Base-by-base conservation (phyloP, 768 basidiomycete species). In the Mycena amicta region DNA sequence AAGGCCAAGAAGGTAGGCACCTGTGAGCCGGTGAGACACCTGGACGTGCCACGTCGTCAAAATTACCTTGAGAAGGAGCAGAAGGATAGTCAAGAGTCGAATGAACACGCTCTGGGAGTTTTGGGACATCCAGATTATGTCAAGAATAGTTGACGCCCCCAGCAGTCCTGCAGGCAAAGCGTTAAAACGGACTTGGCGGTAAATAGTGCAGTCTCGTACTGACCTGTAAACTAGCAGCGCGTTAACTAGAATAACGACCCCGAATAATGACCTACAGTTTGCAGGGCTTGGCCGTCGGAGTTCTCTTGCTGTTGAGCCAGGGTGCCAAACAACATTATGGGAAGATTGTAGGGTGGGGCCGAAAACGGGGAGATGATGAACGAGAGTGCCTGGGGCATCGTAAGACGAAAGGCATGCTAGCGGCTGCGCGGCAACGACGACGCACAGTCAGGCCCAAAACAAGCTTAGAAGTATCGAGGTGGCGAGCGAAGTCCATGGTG, bases 251-350 rank as follows among this genome's bases (percentile, higher is more conserved):
- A n/a, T n/a, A n/a, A n/a, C n/a, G n/a, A n/a, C n/a, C n/a, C n/a
- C n/a, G n/a, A n/a, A n/a, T n/a, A 46, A n/a, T n/a, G 25, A 8
- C 80, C 60, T 65, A 90, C 92, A 49, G 78, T 76, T 66, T 86
- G 86, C 65, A 90, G 70, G 4, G 89, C 86, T 60, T 87, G 84
- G 0, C 83, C 83, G 50, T 92, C 90, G 8, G 76, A 73, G 55
- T 79, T 83, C 66, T 93, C 92, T 66, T 89, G 59, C 25, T 29
- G 31, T 41, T 64, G 86, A 0, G 81, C 86, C 70, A 91, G 87
- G 1, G 76, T 73, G 1, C 92, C 92, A 60, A 92, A 93, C 25
- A 94, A 78, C 62, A 92, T 88, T 52, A 94, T 77, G n/a, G 92
- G 86, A 22, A 94, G 76, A 68, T 94, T 94, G 71, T 94, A 94